A percentile compares a stretch with the other conserved stretches of the same genome.
Evolutionary conservation across 2,329 filamentous ascomycete genomes (phyloP).

Genomic region (Furcasterigmium furcatum): DNA sequence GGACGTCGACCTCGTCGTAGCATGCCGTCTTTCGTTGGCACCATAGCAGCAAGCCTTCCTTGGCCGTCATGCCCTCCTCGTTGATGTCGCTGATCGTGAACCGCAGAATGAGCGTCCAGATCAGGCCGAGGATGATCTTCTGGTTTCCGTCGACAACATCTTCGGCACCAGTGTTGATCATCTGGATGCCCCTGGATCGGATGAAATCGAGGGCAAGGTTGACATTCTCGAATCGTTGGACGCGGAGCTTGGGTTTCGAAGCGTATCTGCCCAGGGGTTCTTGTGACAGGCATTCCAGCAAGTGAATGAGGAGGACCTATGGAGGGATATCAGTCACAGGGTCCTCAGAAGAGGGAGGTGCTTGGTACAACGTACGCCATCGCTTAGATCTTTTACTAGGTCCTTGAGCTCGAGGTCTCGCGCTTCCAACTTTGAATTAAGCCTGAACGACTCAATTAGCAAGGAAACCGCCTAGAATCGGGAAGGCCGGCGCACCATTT

Average conservation of each 20-base stretch:
- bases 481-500: slow-evolving; percentile 63
- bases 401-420: slow-evolving; percentile 80
- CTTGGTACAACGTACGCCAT: slow-evolving; percentile 68
- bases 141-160: slow-evolving; percentile 97
- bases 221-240: slow-evolving; percentile 97
- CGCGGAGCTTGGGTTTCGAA: slow-evolving; percentile 90
- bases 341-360: slow-evolving; percentile 3
- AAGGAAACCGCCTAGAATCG: slow-evolving; percentile 5
- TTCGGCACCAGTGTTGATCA: slow-evolving; percentile 98
- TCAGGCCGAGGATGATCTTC: slow-evolving; percentile 95
- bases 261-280: slow-evolving; percentile 97
- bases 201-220: slow-evolving; percentile 95
- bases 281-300: slow-evolving; percentile 91
- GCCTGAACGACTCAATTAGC: slow-evolving; percentile 48
- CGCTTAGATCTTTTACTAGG: slow-evolving; percentile 83
- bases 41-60: slow-evolving; percentile 92
- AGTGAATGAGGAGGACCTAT: slow-evolving; percentile 90
- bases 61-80: slow-evolving; percentile 94
- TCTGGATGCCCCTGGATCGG: slow-evolving; percentile 84
- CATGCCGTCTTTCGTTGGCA: slow-evolving; percentile 98
- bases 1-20: slow-evolving; percentile 94
- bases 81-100: slow-evolving; percentile 99
- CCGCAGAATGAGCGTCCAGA: slow-evolving; percentile 96
- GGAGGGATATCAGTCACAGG: slow-evolving; percentile 12
- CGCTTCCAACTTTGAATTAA: slow-evolving; percentile 89